Evolutionary conservation across 768 basidiomycete species (phyloP), one percentile per base, ranked within the genome.

Genomic region (Boletus rubroflammeus): DNA sequence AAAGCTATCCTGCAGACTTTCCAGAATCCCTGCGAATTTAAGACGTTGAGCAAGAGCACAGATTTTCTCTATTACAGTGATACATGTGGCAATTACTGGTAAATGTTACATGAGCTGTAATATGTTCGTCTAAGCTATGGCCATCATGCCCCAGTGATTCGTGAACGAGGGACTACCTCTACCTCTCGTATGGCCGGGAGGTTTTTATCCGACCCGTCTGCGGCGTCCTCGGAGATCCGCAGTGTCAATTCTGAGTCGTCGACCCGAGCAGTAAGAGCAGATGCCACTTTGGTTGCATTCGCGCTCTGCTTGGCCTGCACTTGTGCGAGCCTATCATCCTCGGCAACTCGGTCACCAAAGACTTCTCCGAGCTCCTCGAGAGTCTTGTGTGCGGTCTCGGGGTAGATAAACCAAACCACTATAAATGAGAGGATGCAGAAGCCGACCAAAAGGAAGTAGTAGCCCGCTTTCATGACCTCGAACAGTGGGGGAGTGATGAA

Each of bases 401-500:
- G 78, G 58, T 79, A 81, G 19, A 78, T 43, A 49, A 78, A 67
- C 59, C 67, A 79, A 23, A 81, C 78, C 19, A 80, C 69, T 9
- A 74, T n/a, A 19, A 75, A 70, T 3, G 77, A 79, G 41, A 77
- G 47, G 58, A 74, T 40, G 56, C 78, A 76, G 60, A 75, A 80
- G 25, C 75, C 77, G 35, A 77, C 67, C 50, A 81, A 71, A 41
- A 81, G 64, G 60, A 82, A 81, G 69, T 80, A 82, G 62, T 78
- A 80, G 0, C 76, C 79, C 26, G 73, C 80, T 10, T 62, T 61
- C 62, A 80, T 68, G 40, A 61, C 62, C 51, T 81, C 72, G 58
- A 87, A 85, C 36, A 87, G 76, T 55, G 80, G 85, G 3, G 87
- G 85, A 0, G 76, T 77, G 53, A 75, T 70, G 67, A 77, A 78